Base-by-base conservation (phyloP, 805 yeast species). In the Cyberlindnera meyerae region DNA sequence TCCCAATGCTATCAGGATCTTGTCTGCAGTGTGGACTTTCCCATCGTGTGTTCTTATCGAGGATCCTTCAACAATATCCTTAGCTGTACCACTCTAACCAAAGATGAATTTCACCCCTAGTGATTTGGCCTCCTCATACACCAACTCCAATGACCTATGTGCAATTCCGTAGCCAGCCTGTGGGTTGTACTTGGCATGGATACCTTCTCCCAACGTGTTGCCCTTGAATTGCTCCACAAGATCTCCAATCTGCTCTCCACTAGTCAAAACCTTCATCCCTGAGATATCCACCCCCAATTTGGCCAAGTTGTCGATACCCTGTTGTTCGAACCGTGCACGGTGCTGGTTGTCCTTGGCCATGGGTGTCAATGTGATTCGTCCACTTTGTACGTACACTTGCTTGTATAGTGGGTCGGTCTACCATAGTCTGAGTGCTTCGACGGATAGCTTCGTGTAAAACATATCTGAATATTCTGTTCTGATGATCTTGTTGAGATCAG, bases 401-500 rank as follows among this genome's bases (percentile, higher is more conserved):
- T 55, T 47, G 33, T 48, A 66, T 6, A 58, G 40, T 37, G 66
- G 61, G 24, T 37, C 39, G 11, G 37, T 44, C 16, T 53, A 53
- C 72, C 74, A 70, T 36, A 51, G 38, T 8, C 51, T 37, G 28
- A 68, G 48, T 3, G 77, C 75, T 44, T 73, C 77, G 4, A 69
- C 56, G 4, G 72, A 58, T 46, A 73, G 41, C 31, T 55, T 54
- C 5, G 74, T 53, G 39, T 71, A 71, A n/a, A 58, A 48, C 21
- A 54, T 28, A 36, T 70, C 73, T 5, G 63, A 51, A 42, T 73
- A 72, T 43, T 71, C 77, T 0, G 70, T 58, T 33, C 77, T 55
- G 12, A 73, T 61, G 32, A 73, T 71, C 47, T 73, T 71, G 46
- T 72, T 72, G 35, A 59, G 58, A 42, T 73, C 79, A 37, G 60